These are phyloP conservation scores for Coprinopsis strossmayeri DNA, from an alignment of 768 basidiomycete species.

Conservation along the genomic window DNA sequence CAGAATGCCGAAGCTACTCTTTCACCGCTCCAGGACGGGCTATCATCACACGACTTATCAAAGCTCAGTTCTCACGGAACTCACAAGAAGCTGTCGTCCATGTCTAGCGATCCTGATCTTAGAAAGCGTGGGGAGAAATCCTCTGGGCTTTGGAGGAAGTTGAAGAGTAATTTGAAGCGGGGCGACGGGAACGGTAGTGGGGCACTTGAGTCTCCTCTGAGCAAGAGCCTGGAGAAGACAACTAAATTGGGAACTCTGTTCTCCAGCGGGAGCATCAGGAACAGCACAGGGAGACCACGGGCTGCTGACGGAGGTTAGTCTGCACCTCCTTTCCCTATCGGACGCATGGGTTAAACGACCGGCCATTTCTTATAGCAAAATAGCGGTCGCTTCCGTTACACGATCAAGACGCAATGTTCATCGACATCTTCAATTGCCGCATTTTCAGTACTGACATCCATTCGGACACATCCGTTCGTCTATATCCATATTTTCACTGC, in stretches of 20 bases:
- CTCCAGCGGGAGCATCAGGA: not conserved
- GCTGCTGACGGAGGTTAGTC: not conserved
- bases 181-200: not conserved
- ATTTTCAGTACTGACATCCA: too few relatives aligned
- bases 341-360: too few relatives aligned
- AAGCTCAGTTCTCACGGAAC: not conserved
- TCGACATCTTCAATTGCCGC: too few relatives aligned
- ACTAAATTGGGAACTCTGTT: not conserved
- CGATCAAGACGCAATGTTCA: too few relatives aligned
- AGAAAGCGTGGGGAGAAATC: not conserved
- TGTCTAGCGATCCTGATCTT: constrained; percentile 1
- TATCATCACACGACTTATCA: not conserved
- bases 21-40: not conserved
- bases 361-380: too few relatives aligned
- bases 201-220: not conserved
- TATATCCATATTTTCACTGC: not conserved
- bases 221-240: not conserved
- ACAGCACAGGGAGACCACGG: not conserved
- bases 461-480: not conserved
- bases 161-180: not conserved
- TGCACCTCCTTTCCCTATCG: not conserved
- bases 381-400: too few relatives aligned
- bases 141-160: not conserved
- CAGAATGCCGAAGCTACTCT: not conserved
- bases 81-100: not conserved